Evolutionary conservation across 1,284 basidiomycete genomes (phyloP).

Genomic region (Gastroboletus turbinatus): DNA sequence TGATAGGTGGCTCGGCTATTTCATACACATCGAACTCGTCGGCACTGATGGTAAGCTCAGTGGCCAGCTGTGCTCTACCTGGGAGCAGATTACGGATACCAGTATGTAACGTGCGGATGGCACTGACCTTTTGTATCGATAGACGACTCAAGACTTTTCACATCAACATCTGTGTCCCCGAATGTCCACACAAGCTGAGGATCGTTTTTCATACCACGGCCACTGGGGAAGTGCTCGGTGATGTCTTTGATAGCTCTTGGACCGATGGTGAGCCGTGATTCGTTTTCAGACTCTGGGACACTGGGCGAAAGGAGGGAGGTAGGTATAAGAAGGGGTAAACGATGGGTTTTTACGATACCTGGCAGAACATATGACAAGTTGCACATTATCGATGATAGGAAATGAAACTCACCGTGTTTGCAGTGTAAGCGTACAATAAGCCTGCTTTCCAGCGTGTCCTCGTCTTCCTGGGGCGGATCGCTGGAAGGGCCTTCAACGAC

Average conservation of each 20-base stretch:
- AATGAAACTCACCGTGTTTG: constrained; percentile 62
- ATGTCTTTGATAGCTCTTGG: constrained; percentile 70
- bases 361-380: constrained; percentile 1
- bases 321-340: constrained; percentile 58
- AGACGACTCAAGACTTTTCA: constrained; percentile 67
- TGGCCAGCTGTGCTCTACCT: constrained; percentile 66
- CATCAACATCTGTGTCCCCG: constrained; percentile 58
- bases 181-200: constrained; percentile 79
- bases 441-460: constrained; percentile 67
- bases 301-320: constrained; percentile 61
- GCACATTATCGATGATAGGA: background rate
- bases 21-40: constrained; percentile 80
- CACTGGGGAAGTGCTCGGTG: constrained; percentile 74
- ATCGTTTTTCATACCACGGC: constrained; percentile 61
- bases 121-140: constrained; percentile 60
- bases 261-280: constrained; percentile 68
- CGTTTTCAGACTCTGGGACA: constrained; percentile 49
- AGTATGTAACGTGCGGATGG: background rate
- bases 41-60: constrained; percentile 68
- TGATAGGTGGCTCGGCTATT: constrained; percentile 56
- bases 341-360: constrained; percentile 82
- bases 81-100: background rate
- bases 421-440: constrained; percentile 72
- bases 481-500: constrained; percentile 53
- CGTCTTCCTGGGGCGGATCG: constrained; percentile 46